phyloP scores from a whole-genome alignment of 2,329 filamentous ascomycete species.

The Trichoderma atroviride region DNA sequence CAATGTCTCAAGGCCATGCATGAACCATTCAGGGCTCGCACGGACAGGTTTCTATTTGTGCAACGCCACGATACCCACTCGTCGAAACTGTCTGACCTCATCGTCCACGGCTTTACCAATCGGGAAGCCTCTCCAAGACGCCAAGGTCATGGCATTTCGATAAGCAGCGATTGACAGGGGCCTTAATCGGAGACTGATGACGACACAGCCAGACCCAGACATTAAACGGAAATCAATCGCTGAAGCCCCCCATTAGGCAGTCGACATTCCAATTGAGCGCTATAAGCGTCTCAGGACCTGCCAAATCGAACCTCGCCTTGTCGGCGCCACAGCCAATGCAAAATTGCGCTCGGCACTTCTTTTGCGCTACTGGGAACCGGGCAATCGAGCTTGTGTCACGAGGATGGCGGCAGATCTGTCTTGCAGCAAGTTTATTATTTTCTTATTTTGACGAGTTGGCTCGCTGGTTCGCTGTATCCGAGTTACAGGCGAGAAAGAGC shows the following conservation, averaged over 20 bases:
- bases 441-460: not conserved
- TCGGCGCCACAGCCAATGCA: not conserved
- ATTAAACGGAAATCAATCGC: not conserved
- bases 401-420: slow-evolving; percentile 6
- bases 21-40: not conserved
- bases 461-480: not conserved
- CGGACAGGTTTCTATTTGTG: not conserved
- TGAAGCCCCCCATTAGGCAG: not conserved
- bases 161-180: not conserved
- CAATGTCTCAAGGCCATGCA: not conserved
- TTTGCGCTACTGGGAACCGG: slow-evolving; percentile 3
- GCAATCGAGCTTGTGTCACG: not conserved
- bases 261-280: not conserved
- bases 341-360: not conserved
- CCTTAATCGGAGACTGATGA: not conserved
- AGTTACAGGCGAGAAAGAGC: not conserved
- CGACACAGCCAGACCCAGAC: not conserved
- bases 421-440: slow-evolving; percentile 19
- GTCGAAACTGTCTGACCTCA: not conserved
- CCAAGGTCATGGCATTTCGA: not conserved
- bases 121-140: not conserved
- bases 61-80: not conserved
- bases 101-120: not conserved
- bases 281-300: not conserved
- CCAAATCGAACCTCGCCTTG: not conserved